Conservation (phyloP, 129 eudicot genomes). For the Ambrosia artemisiifolia region DNA sequence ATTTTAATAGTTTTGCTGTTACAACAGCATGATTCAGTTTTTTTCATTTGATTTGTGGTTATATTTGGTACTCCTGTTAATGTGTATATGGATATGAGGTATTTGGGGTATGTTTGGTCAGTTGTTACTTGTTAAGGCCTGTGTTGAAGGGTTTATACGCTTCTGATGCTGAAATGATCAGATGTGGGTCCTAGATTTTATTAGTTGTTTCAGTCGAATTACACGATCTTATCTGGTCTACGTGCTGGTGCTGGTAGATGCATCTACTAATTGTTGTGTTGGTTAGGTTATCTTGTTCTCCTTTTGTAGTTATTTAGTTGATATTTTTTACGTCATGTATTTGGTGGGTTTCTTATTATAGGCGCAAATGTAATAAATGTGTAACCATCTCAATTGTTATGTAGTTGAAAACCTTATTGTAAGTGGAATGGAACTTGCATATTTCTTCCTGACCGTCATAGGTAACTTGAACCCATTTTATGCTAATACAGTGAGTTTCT, state of each 20-base stretch:
- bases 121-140: neutral
- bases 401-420: constrained; percentile 11
- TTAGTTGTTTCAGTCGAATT: neutral
- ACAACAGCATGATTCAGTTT: neutral
- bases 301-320: constrained; percentile 7
- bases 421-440: constrained; percentile 9
- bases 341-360: constrained; percentile 10
- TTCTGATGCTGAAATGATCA: constrained; percentile 5
- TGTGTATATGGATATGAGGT: constrained; percentile 8
- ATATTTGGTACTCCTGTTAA: neutral
- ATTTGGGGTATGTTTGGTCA: constrained; percentile 8
- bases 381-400: neutral
- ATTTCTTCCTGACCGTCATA: neutral
- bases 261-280: constrained; percentile 5
- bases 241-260: constrained; percentile 16
- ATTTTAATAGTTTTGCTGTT: neutral
- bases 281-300: constrained; percentile 9
- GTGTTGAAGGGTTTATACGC: constrained; percentile 1
- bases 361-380: constrained; percentile 4
- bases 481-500: constrained; percentile 21
- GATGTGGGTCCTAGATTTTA: constrained; percentile 1
- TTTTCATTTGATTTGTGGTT: neutral
- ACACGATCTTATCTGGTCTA: neutral
- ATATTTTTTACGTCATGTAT: constrained; percentile 8
- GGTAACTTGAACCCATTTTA: neutral